Evolutionary conservation across 1,284 basidiomycete species (phyloP), one percentile per base, ranked within the genome.

Genomic region (Wallemia hederae): DNA sequence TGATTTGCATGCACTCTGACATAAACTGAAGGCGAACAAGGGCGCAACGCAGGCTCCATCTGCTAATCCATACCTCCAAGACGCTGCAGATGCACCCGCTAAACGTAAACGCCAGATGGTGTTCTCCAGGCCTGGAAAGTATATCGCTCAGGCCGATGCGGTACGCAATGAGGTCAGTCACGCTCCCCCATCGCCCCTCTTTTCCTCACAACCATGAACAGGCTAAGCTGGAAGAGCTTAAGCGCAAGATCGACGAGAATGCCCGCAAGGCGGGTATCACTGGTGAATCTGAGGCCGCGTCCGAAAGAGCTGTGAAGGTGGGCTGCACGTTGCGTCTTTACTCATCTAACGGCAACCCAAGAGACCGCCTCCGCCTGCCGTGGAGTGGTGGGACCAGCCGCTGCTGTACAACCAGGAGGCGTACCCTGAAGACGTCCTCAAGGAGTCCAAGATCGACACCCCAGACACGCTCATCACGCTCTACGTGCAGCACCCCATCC

Each of bases 371-470:
- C 92, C 92, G 2, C 94, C 92, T 0, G 81, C 80, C 2, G 78
- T 83, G 7, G 92, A 98, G 70, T 98, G 92, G 92, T 99, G 94
- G 92, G 94, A 98, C 71, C 80, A 78, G 28, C 79, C 85, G 0
- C 74, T 96, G n/a, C 72, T 98, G 11, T 82, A 85, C 0, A 79
- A 76, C 65, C 80, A 81, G 69, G 39, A 49, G 22, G 77, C 74
- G 0, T 97, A 97, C 69, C 62, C 69, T 0, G 66, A 76, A 34
- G 81, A 80, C 28, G 66, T 81, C 31, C 71, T 75, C 25, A 69
- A 71, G 27, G 56, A 58, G 7, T 72, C 83, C 61, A 80, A 79
- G 58, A 82, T 85, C 62, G 75, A 78, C 58, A 78, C 73, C 1
- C 69, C 73, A 22, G 78, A 82, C 63, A 83, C 82, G 2, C 85